Base-by-base conservation (phyloP, 116 monocot genomes). In the Cymodocea nodosa region DNA sequence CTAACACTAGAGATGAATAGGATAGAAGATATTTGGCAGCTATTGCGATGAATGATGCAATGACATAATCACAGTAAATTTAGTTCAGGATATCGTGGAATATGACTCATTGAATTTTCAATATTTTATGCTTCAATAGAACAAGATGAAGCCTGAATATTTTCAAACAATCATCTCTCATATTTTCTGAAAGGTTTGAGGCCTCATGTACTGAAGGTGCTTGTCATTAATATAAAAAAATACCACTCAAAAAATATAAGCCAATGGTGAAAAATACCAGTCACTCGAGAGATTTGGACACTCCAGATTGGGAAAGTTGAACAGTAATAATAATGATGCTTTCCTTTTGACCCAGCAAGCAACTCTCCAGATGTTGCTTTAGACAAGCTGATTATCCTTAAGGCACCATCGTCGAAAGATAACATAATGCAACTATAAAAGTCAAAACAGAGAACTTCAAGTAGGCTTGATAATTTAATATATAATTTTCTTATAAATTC, bases 291-390 rank as follows among this genome's bases (percentile, higher is more conserved):
- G 12, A 76, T 83, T 59, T 90, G 90, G 57, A 82, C 63, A 63
- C 85, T 87, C 94, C 94, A 95, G 35, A 95, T 77, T 22, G 87
- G 79, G 81, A 81, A 95, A 49, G 75, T 35, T 51, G 85, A 90
- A 62, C 84, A 73, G 10, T 15, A 35, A 40, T 59, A 83, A 65
- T 0, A 67, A 68, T 70, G 83, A 65, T 75, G 76, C 34, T 57
- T 65, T 70, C 68, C 66, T 60, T 90, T 86, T 23, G 66, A 10
- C 72, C 71, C 76, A 70, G 49, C 52, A 58, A 74, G 73, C 52
- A 67, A 63, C 66, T 82, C 77, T 35, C 81, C 85, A 65, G 71
- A 76, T 72, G 77, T 79, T 52, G 79, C 74, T 23, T 79, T 81
- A 14, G 74, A 56, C 79, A 95, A 76, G 78, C 81, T 83, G 17